Percentiles rank a stretch among this genome's conserved stretches.
These are phyloP conservation scores for Gossypium lobatum DNA, from an alignment of 441 rosid species.

Conservation along the genomic window DNA sequence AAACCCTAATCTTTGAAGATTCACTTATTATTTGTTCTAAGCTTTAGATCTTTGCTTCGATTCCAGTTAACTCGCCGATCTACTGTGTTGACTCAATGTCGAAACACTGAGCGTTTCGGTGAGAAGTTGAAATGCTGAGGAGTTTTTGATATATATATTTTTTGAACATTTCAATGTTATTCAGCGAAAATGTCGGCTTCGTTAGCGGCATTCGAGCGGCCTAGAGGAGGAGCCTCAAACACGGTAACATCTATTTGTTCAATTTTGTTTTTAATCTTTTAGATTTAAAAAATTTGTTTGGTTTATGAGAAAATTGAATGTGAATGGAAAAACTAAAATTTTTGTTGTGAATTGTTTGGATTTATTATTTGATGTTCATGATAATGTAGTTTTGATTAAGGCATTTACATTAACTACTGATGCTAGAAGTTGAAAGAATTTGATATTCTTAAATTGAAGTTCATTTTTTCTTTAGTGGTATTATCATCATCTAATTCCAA, in stretches of 20 bases:
- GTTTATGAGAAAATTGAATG: conserved; percentile 20
- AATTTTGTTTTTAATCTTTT: neutral
- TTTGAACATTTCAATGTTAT: conserved; percentile 32
- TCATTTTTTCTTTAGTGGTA: neutral
- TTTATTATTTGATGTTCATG: neutral
- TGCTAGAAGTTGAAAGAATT: neutral
- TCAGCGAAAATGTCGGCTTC: conserved; percentile 67
- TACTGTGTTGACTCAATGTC: conserved; percentile 25
- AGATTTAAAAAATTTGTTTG: conserved; percentile 8
- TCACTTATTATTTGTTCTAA: conserved; percentile 4
- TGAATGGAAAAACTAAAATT: neutral
- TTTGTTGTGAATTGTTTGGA: neutral
- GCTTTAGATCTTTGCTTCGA: conserved; percentile 31
- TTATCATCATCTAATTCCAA: neutral
- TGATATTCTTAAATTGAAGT: neutral
- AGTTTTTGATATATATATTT: neutral
- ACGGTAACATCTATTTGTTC: conserved; percentile 44
- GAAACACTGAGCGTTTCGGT: conserved; percentile 18
- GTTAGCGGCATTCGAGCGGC: conserved; percentile 84
- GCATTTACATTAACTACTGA: conserved; percentile 6
- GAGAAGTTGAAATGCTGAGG: conserved; percentile 25
- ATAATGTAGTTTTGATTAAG: neutral
- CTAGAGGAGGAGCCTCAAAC: conserved; percentile 61
- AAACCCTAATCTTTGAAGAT: conserved; percentile 13
- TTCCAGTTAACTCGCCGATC: conserved; percentile 22